These are phyloP conservation scores for Orbilia javanica DNA, from an alignment of 2,329 filamentous ascomycete genomes.

Conservation along the genomic window DNA sequence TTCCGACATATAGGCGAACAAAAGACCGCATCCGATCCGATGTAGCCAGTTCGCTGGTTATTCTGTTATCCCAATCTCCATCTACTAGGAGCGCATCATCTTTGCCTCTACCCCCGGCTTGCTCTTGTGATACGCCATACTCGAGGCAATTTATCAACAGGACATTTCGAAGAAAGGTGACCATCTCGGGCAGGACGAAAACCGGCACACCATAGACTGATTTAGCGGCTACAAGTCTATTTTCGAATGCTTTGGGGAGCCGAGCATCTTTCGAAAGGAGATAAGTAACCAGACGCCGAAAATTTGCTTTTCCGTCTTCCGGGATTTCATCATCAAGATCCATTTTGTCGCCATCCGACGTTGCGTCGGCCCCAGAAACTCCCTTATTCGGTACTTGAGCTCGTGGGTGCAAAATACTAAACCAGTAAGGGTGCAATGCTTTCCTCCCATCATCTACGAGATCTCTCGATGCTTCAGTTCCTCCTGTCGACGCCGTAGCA, in stretches of 20 bases:
- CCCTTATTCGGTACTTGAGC: neutral
- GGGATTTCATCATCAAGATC: slow-evolving; percentile 57
- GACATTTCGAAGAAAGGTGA: slow-evolving; percentile 46
- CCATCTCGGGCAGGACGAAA: slow-evolving; percentile 50
- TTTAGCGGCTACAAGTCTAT: slow-evolving; percentile 21
- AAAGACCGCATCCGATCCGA: slow-evolving; percentile 66
- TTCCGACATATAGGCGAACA: slow-evolving; percentile 44
- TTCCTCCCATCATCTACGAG: slow-evolving; percentile 89
- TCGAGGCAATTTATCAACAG: slow-evolving; percentile 42
- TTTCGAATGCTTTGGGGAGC: slow-evolving; percentile 63
- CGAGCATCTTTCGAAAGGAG: slow-evolving; percentile 66
- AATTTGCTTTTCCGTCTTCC: slow-evolving; percentile 65
- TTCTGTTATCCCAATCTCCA: slow-evolving; percentile 84
- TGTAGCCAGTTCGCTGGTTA: slow-evolving; percentile 79
- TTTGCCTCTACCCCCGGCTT: slow-evolving; percentile 65
- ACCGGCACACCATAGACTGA: slow-evolving; percentile 59
- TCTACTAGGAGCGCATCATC: slow-evolving; percentile 71
- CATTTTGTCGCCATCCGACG: slow-evolving; percentile 51
- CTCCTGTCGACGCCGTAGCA: slow-evolving; percentile 68
- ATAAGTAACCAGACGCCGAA: slow-evolving; percentile 66
- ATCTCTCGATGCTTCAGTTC: slow-evolving; percentile 79
- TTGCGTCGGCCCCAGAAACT: slow-evolving; percentile 46
- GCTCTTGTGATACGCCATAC: slow-evolving; percentile 13
- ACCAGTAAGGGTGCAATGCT: slow-evolving; percentile 78
- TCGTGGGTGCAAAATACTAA: slow-evolving; percentile 72